Evolutionary conservation across 768 basidiomycete species (phyloP), one percentile per base, ranked within the genome.

Genomic region (Hypholoma sublateritium): DNA sequence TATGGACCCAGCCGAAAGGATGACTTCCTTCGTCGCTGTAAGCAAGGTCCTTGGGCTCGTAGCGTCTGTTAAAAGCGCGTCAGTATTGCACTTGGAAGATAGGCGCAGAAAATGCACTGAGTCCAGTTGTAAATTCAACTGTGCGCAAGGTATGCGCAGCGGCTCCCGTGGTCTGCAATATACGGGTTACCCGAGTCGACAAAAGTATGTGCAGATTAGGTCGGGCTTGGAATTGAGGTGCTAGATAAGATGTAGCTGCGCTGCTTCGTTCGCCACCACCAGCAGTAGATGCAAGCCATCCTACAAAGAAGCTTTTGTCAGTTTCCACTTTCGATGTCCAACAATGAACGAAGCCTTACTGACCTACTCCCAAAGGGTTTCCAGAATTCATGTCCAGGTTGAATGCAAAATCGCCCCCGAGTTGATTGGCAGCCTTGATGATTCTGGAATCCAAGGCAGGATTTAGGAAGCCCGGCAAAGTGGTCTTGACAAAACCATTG

Each of bases 1-100:
- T 32, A 76, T 55, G 12, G 69, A 51, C 1, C 76, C 75, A 9
- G 74, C 72, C 0, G 73, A 74, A 2, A 76, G 66, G 37, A 76
- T 67, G 36, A 75, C 63, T 55, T 76, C 75, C 34, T 72, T 73
- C 0, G 25, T 35, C 1, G 74, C 74, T 21, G 72, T 76, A 46
- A 85, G 74, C 5, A 74, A 75, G 13, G 46, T 48, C 43, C 65
- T 49, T 4, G 68, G 72, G 32, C 62, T 70, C 3, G 67, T 59
- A 16, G 65, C 56, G 32, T 41, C 56, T 52, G 12, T 36, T 6
- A n/a, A 8, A 13, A 7, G 7, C 7, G 13, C 14, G 34, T 3
- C 13, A 34, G 22, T 16, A 19, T 45, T 12, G 21, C 28, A 19
- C 39, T 17, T 43, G 11, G 7, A 11, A 14, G 45, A n/a, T 32